phyloP scores from a whole-genome alignment of 257 asterid genomes.

The Paulownia fortunei region DNA sequence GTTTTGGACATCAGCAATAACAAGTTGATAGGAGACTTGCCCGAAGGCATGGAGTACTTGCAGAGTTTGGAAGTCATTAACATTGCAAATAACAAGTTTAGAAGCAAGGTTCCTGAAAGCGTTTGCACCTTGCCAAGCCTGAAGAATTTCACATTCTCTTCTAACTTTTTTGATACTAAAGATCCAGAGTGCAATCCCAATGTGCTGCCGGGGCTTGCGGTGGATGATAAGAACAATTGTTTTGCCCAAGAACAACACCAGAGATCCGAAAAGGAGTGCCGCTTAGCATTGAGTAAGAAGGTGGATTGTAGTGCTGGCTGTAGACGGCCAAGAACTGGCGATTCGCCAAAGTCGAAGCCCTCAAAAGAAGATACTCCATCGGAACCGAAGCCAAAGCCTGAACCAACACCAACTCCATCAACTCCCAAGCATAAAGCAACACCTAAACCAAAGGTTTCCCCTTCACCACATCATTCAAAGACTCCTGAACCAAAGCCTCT shows the following conservation, averaged over 20 bases:
- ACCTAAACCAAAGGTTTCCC: constrained; percentile 3
- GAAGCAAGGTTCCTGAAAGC: constrained; percentile 59
- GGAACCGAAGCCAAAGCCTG: background rate
- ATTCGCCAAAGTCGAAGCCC: constrained; percentile 20
- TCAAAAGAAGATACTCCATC: background rate
- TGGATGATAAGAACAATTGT: constrained; percentile 65
- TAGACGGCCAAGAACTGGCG: constrained; percentile 24
- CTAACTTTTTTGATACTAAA: constrained; percentile 58
- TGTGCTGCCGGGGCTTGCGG: constrained; percentile 24
- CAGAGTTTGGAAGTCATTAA: constrained; percentile 47
- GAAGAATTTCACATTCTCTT: constrained; percentile 47
- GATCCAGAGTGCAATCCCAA: constrained; percentile 30
- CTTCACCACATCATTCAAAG: background rate
- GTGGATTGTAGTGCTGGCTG: constrained; percentile 60
- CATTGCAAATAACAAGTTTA: constrained; percentile 51
- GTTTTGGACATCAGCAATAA: constrained; percentile 64
- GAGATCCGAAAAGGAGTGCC: constrained; percentile 55
- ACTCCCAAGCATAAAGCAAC: background rate
- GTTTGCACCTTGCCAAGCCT: constrained; percentile 62
- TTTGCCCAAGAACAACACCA: constrained; percentile 45
- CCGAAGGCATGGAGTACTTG: constrained; percentile 52
- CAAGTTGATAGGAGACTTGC: constrained; percentile 63
- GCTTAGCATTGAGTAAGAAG: constrained; percentile 40
- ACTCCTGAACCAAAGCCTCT: background rate
- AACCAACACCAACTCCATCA: background rate